A percentile compares a stretch with the other conserved stretches of the same genome.
phyloP scores from a whole-genome alignment of 495 filamentous ascomycete genomes.

The Bombardia bombarda region DNA sequence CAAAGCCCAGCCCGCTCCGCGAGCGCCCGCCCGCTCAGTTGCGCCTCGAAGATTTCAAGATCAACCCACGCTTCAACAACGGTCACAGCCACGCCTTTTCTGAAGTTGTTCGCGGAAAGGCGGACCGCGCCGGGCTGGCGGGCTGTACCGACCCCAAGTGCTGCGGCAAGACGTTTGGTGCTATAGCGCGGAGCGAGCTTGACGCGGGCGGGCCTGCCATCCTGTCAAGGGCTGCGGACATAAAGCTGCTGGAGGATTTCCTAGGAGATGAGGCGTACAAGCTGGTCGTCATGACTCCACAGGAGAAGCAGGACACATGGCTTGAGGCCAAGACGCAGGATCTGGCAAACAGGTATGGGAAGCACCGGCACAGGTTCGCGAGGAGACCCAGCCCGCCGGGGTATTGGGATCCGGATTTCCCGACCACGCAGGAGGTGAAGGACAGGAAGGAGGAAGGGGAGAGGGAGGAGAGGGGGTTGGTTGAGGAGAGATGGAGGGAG shows the following conservation, averaged over 20 bases:
- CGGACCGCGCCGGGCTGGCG: conserved; percentile 65
- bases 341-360: conserved; percentile 65
- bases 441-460: conserved; percentile 54
- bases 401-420: conserved; percentile 86
- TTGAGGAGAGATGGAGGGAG: conserved; percentile 71
- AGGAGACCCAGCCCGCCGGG: conserved; percentile 68
- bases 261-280: conserved; percentile 52
- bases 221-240: conserved; percentile 34
- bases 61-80: conserved; percentile 68
- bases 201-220: conserved; percentile 17
- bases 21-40: conserved; percentile 45
- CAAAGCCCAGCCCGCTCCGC: conserved; percentile 39
- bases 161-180: conserved; percentile 67
- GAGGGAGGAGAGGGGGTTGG: conserved; percentile 47
- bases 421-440: conserved; percentile 68
- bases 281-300: conserved; percentile 35
- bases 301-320: conserved; percentile 50
- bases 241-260: conserved; percentile 54
- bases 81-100: conserved; percentile 67
- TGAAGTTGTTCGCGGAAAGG: conserved; percentile 65
- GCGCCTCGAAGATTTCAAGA: conserved; percentile 64
- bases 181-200: conserved; percentile 47
- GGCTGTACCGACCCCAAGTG: conserved; percentile 72
- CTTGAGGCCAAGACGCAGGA: conserved; percentile 58
- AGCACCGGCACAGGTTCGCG: conserved; percentile 66